Conservation (phyloP, 2,329 filamentous ascomycete genomes). For the Pseudogymnoascus sp. region DNA sequence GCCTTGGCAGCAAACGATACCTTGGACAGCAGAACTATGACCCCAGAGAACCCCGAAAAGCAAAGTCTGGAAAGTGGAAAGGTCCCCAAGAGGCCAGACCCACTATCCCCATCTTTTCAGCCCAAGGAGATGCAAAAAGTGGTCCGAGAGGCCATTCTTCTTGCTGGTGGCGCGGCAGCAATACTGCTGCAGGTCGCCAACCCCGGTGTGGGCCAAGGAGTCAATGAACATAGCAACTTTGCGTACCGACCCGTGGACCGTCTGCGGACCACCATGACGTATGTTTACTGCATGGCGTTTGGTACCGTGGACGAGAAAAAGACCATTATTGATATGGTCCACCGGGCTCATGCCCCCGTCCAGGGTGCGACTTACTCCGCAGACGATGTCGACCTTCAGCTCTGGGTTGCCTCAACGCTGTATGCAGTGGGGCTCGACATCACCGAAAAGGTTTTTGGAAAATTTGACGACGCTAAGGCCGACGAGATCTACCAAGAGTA, state of each 20-base stretch:
- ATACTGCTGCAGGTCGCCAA: conserved; percentile 35
- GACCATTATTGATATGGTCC: conserved; percentile 30
- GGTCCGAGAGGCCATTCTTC: conserved; percentile 29
- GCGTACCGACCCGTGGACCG: conserved; percentile 29
- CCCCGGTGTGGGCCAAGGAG: conserved; percentile 31
- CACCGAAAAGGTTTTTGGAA: conserved; percentile 30
- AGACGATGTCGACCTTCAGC: conserved; percentile 31
- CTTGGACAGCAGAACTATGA: neutral
- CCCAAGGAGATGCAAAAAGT: conserved; percentile 27
- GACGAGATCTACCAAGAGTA: conserved; percentile 25
- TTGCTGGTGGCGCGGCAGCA: conserved; percentile 30
- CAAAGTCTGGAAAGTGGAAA: neutral
- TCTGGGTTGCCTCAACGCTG: conserved; percentile 34
- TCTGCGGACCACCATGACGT: conserved; percentile 32
- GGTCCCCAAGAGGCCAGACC: neutral
- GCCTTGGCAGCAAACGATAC: neutral
- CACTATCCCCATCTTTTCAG: conserved; percentile 3
- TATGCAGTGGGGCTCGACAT: conserved; percentile 30
- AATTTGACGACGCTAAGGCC: conserved; percentile 19
- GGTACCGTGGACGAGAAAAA: conserved; percentile 28
- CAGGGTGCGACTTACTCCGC: conserved; percentile 28
- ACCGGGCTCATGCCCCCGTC: conserved; percentile 28
- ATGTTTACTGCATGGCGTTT: conserved; percentile 32
- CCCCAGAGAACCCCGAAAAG: neutral
- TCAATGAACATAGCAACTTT: conserved; percentile 33